Evolutionary conservation across 1,139 yeast genomes (phyloP).

Genomic region (Hansenula sp.): DNA sequence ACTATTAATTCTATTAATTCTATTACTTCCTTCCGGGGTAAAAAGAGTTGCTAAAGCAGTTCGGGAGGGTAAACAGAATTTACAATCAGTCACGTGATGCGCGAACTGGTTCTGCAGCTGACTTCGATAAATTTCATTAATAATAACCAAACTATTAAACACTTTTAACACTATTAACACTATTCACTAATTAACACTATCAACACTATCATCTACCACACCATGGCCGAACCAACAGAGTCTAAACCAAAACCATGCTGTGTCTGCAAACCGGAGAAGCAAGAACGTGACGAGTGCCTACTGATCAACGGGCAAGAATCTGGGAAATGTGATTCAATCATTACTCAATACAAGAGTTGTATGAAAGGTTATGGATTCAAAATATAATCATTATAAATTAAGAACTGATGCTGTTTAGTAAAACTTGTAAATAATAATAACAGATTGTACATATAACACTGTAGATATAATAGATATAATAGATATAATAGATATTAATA

Average conservation of each 20-base stretch:
- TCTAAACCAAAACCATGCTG: slow-evolving; percentile 91
- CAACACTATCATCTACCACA: background rate
- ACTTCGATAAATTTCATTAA: too few relatives aligned
- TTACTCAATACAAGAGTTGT: slow-evolving; percentile 72
- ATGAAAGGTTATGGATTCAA: slow-evolving; percentile 91
- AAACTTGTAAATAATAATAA: too few relatives aligned
- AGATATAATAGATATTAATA: too few relatives aligned
- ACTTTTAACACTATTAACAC: background rate
- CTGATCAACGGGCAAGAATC: slow-evolving; percentile 79
- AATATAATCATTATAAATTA: too few relatives aligned
- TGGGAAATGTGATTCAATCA: slow-evolving; percentile 73
- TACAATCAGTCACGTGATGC: too few relatives aligned
- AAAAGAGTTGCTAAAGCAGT: background rate
- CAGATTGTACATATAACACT: too few relatives aligned
- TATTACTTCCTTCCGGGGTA: background rate
- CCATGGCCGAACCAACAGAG: slow-evolving; percentile 4
- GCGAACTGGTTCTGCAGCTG: too few relatives aligned
- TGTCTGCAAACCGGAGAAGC: slow-evolving; percentile 86
- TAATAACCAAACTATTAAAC: too few relatives aligned
- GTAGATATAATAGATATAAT: too few relatives aligned
- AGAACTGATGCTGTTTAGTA: too few relatives aligned
- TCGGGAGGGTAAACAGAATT: too few relatives aligned
- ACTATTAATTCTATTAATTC: too few relatives aligned
- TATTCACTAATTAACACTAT: background rate
- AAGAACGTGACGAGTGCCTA: slow-evolving; percentile 81